Evolutionary conservation across 2,329 filamentous ascomycete genomes (phyloP).

Genomic region (Phyllosticta citribraziliensis): DNA sequence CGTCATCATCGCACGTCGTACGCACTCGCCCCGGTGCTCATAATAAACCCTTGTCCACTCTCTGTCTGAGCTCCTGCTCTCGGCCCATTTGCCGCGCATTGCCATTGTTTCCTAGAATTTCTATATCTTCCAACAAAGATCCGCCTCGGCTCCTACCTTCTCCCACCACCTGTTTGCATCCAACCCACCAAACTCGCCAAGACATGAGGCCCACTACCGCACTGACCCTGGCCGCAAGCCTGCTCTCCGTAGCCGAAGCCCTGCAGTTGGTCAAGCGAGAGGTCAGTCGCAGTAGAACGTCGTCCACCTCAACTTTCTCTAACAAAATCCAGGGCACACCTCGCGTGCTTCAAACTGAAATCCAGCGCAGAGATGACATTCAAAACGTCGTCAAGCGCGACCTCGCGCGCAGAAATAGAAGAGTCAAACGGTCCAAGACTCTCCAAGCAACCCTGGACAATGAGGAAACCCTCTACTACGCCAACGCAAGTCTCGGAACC

Average conservation of each 20-base stretch:
- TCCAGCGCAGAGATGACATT: constrained; percentile 36
- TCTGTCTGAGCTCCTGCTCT: neutral
- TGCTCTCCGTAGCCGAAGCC: constrained; percentile 21
- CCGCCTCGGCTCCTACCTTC: neutral
- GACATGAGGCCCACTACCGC: constrained; percentile 23
- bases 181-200: neutral
- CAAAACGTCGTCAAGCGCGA: constrained; percentile 39
- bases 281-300: constrained; percentile 18
- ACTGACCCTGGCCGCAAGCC: constrained; percentile 19
- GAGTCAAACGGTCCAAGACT: constrained; percentile 20
- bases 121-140: constrained; percentile 1
- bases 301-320: neutral
- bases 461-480: constrained; percentile 50
- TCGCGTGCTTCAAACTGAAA: constrained; percentile 40
- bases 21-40: constrained; percentile 10
- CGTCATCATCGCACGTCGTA: constrained; percentile 11
- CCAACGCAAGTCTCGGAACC: constrained; percentile 48
- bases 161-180: neutral
- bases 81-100: constrained; percentile 3
- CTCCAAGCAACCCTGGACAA: constrained; percentile 44
- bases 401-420: constrained; percentile 30
- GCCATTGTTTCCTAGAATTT: neutral
- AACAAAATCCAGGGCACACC: constrained; percentile 18
- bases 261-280: constrained; percentile 23
- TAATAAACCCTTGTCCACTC: constrained; percentile 9